Percentiles rank a stretch among this genome's conserved stretches.
Conservation (phyloP, 2,329 filamentous ascomycete genomes). For the Pseudogymnoascus sp. region DNA sequence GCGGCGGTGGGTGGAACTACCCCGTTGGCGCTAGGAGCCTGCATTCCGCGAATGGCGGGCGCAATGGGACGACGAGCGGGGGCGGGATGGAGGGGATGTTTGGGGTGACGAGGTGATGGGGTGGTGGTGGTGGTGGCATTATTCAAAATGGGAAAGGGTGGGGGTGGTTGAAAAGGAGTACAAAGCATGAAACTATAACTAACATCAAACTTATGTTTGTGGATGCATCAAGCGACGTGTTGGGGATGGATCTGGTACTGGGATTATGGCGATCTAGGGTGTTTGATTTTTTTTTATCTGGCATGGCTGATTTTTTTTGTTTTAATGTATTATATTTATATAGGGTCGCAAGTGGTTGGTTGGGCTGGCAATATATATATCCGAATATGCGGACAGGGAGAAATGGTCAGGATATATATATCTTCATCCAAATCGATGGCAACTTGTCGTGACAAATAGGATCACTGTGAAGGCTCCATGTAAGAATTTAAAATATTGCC, state of each 20-base stretch:
- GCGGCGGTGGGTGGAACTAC: slow-evolving; percentile 27
- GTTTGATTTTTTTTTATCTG: background rate
- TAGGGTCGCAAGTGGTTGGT: background rate
- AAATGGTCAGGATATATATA: slow-evolving; percentile 7
- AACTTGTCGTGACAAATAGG: background rate
- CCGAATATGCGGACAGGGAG: background rate
- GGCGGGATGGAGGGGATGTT: slow-evolving; percentile 12
- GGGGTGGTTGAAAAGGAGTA: slow-evolving; percentile 8
- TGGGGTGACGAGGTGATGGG: slow-evolving; percentile 10
- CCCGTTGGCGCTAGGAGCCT: slow-evolving; percentile 19
- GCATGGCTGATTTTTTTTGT: background rate
- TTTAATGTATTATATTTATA: slow-evolving; percentile 10
- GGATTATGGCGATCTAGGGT: slow-evolving; percentile 6
- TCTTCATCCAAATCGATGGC: background rate
- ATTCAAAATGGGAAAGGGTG: background rate
- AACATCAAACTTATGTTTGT: background rate
- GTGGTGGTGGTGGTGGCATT: background rate
- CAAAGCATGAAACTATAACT: slow-evolving; percentile 10
- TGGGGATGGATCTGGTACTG: background rate
- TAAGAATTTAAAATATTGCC: background rate
- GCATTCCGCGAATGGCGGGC: slow-evolving; percentile 11
- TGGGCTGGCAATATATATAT: slow-evolving; percentile 2
- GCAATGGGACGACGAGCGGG: slow-evolving; percentile 10
- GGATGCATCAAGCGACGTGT: slow-evolving; percentile 8
- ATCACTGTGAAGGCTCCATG: background rate